Evolutionary conservation across 352 stramenopile genomes (phyloP), one percentile per base, ranked within the genome.

Genomic region (Pythium phragmiticola): DNA sequence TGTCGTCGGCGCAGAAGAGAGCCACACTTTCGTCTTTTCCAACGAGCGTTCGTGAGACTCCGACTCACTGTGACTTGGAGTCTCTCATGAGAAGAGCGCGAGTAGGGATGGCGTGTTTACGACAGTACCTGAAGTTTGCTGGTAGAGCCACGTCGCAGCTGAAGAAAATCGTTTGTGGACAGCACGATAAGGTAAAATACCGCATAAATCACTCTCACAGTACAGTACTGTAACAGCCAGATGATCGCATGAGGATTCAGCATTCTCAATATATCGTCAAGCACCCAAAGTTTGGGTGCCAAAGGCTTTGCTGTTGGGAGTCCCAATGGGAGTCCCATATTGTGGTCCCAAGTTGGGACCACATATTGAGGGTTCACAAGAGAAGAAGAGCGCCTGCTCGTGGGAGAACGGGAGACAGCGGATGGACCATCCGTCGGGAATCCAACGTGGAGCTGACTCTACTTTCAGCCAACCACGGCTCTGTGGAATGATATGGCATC

Each of bases 401-500:
- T 46, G 11, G 11, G 39, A 46, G 26, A 30, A 30, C 14, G 37
- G 37, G 37, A 42, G 11, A 42, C 37, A 42, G 14, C 34, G 34
- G 34, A 39, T 39, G 34, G 34, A 39, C 30, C 48, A 55, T 42
- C 26, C 41, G 41, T 33, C 41, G 42, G 17, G 49, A 34, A 56
- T 56, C 23, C 12, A 33, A n/a, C 21, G 21, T 6, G 30, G 54
- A 60, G 51, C 12, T 23, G 54, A 11, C 21, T 21, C 28, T 47
- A n/a, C 7, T 14, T 45, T n/a, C 46, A 46, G 41, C 55, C 55
- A 62, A 62, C 55, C 55, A 62, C 28, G 30, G 55, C 42, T 13
- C 19, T 45, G 33, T 11, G 28, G 19, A 42, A 21, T 11, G 30
- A 60, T 52, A 41, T 52, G 41, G 54, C 41, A 28, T 5, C 42